Base-by-base conservation (phyloP, 1,284 basidiomycete species). In the Tetrapyrgos nigripes region DNA sequence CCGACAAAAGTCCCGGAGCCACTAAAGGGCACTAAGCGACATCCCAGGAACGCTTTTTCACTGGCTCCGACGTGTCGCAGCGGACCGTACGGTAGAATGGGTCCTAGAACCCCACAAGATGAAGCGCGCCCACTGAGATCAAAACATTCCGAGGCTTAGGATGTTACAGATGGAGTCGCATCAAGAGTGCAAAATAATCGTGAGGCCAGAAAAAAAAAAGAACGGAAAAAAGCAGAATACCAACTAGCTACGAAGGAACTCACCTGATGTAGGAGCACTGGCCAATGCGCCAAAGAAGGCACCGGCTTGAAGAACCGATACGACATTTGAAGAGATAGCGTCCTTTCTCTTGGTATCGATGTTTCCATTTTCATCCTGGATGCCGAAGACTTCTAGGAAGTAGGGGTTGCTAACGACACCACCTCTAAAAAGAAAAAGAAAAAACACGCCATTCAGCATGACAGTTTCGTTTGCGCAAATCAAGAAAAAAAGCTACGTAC, bases 201-300 rank as follows among this genome's bases (percentile, higher is more conserved):
- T 19, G 46, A 29, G 44, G 44, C 6, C 8, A 45, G 44, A 45
- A n/a, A 19, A n/a, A 24, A n/a, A 45, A 24, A 19, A 24, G 44
- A 24, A 24, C n/a, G 9, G 9, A 24, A 45, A 10, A 10, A 45
- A 9, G 23, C 1, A 24, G 26, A n/a, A 33, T 24, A 45, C 9
- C 14, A n/a, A 40, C 37, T 40, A 6, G 37, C 17, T 33, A 14
- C 13, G 37, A 40, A 40, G 17, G 37, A 10, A 62, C 68, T 23
- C 57, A 82, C 82, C 71, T 21, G 84, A 84, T 26, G 84, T 60
- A 3, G 83, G 83, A 1, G 85, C 83, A 60, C 81, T 85, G 21
- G 78, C 75, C 9, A 89, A 67, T 19, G 88, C 85, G 53, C 88
- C 88, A 67, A 89, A 89, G 77, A 89, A 89, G 1, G 84, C 84